Evolutionary conservation across 2,329 filamentous ascomycete genomes (phyloP), one percentile per base, ranked within the genome.

Genomic region (Camillea tinctor): DNA sequence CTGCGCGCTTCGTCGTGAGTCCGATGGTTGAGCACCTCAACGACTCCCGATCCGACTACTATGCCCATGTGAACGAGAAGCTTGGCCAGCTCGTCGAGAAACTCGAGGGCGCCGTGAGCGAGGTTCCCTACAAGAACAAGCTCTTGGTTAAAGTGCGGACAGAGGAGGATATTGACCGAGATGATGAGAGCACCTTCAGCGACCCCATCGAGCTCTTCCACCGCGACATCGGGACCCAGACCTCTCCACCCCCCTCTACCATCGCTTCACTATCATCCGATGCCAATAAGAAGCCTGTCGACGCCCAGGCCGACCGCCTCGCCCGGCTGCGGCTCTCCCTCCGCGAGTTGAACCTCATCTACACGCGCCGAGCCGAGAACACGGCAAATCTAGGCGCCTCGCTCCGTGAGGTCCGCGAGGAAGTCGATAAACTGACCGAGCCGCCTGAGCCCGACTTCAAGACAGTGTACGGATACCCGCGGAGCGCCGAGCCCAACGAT

Each of bases 181-280:
- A 77, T 60, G 68, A 73, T 50, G 74, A 73, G n/a, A 82, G 78
- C 68, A 82, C 81, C 23, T 80, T 77, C 60, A 83, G 84, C 62
- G 87, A 89, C 67, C 91, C 91, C 1, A 87, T 88, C 1, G 91
- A 94, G 74, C 84, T 93, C 63, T 95, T 92, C 75, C 90, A 93
- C 73, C 86, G 90, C 52, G 91, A 95, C 71, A 84, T 92, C 61
- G 90, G 90, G 64, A 90, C 91, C 1, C 91, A 95, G 74, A 95
- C 91, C 0, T 87, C 86, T 0, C 80, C 80, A 1, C 77, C 77
- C 0, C 73, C 80, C 2, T 80, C 80, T 3, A 76, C 52, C 67
- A 72, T 55, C 52, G 68, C 26, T 19, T 50, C 49, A 49, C 19
- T 59, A 15, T 52, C 57, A 44, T 15, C 59, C 36, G 59, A 55